Percentiles rank a stretch among this genome's conserved stretches.
Evolutionary conservation across 306 rosid genomes (phyloP).

Genomic region (Herpetospermum pedunculosum): DNA sequence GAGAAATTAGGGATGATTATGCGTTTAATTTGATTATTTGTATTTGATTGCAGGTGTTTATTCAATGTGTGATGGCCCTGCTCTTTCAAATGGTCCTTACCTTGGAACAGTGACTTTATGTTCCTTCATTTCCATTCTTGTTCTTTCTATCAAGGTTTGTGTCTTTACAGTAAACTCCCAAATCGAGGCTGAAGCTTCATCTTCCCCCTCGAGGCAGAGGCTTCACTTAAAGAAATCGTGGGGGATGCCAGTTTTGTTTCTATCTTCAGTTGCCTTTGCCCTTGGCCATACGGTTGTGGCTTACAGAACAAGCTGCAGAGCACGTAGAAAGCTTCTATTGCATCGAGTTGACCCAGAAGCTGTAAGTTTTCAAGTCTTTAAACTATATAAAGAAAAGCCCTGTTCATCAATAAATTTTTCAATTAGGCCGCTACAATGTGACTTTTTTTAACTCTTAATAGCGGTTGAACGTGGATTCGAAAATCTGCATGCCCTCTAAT

Average conservation of each 20-base stretch:
- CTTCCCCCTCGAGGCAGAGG: conserved; percentile 62
- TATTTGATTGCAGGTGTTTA: conserved; percentile 61
- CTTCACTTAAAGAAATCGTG: conserved; percentile 92
- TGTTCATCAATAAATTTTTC: too few species aligned
- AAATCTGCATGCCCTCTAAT: too few species aligned
- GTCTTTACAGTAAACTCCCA: conserved; percentile 81
- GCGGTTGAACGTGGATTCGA: too few species aligned
- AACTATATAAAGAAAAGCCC: not conserved
- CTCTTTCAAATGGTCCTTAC: conserved; percentile 94
- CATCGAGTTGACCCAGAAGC: conserved; percentile 91
- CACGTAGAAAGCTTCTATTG: conserved; percentile 78
- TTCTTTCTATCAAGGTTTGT: conserved; percentile 83
- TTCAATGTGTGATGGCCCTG: conserved; percentile 79
- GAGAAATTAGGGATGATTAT: not conserved
- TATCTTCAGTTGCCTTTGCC: conserved; percentile 88
- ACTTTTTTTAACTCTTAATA: too few species aligned
- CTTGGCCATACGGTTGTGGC: conserved; percentile 95
- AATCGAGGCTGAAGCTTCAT: conserved; percentile 67
- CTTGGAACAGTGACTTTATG: conserved; percentile 85
- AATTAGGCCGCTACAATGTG: too few species aligned
- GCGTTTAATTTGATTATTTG: not conserved
- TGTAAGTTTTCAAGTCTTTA: conserved; percentile 30
- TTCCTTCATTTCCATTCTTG: conserved; percentile 56
- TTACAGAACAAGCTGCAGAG: conserved; percentile 93
- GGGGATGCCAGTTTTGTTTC: conserved; percentile 98